Evolutionary conservation across 129 eudicot species (phyloP).

Genomic region (Ambrosia trifida): DNA sequence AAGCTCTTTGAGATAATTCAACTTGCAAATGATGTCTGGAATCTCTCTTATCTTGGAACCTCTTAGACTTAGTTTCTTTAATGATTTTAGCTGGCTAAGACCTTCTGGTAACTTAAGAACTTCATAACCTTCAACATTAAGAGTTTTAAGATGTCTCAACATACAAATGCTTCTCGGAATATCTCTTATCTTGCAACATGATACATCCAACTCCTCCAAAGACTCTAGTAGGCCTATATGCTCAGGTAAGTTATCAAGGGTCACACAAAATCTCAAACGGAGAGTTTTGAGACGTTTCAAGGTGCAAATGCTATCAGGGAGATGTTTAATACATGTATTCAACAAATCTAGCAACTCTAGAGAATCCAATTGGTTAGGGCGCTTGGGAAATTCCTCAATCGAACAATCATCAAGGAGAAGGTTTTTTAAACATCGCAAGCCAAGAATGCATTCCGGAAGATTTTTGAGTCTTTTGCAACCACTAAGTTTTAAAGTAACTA

Average conservation of each 20-base stretch:
- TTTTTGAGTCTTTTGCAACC: not conserved
- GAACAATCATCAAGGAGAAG: not conserved
- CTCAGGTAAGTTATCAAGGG: not conserved
- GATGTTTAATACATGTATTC: not conserved
- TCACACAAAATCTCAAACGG: not conserved
- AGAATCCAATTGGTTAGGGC: conserved; percentile 5
- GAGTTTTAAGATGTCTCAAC: not conserved
- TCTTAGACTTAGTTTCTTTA: not conserved
- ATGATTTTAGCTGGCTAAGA: conserved; percentile 6
- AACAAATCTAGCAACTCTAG: conserved; percentile 3
- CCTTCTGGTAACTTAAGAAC: conserved; percentile 7
- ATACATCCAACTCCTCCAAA: not conserved
- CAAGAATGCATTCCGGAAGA: not conserved
- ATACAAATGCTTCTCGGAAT: not conserved
- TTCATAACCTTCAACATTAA: not conserved
- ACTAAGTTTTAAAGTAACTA: conserved; percentile 4
- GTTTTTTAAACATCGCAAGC: not conserved
- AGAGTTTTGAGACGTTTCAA: conserved; percentile 14
- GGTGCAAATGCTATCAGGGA: not conserved
- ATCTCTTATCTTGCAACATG: not conserved
- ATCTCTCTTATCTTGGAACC: not conserved
- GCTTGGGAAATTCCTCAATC: conserved; percentile 16
- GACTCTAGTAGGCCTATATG: not conserved
- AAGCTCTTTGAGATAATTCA: not conserved
- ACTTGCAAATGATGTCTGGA: not conserved